Conservation (phyloP, 148 eudicot genomes). For the Vaccinium macrocarpon region DNA sequence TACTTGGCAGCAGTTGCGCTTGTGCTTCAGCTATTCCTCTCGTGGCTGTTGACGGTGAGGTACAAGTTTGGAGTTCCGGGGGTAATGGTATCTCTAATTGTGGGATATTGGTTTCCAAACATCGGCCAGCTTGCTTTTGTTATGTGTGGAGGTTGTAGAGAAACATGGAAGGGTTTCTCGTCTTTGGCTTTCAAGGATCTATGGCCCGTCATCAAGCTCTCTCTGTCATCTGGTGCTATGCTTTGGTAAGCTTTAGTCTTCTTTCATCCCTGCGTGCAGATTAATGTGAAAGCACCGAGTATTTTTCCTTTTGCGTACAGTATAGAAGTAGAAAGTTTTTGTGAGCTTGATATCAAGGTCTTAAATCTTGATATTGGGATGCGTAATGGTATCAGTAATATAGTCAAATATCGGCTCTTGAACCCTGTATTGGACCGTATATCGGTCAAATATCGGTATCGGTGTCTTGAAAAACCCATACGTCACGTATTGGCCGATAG, state of each 20-base stretch:
- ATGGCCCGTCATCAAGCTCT: slow-evolving; percentile 28
- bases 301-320: not conserved
- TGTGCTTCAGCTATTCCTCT: slow-evolving; percentile 21
- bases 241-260: slow-evolving; percentile 25
- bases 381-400: too few species aligned
- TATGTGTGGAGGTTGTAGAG: slow-evolving; percentile 25
- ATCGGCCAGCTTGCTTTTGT: slow-evolving; percentile 24
- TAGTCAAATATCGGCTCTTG: too few species aligned
- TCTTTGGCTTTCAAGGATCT: slow-evolving; percentile 31
- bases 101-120: slow-evolving; percentile 31
- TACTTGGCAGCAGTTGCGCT: slow-evolving; percentile 14
- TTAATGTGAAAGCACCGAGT: not conserved
- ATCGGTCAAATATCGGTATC: too few species aligned
- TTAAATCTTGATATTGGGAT: too few species aligned
- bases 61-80: slow-evolving; percentile 31
- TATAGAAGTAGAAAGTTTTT: not conserved
- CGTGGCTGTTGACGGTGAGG: slow-evolving; percentile 33
- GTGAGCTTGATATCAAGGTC: too few species aligned
- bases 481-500: too few species aligned
- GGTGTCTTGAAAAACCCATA: too few species aligned
- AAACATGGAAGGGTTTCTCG: slow-evolving; percentile 40
- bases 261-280: not conserved
- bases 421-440: too few species aligned
- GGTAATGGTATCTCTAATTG: slow-evolving; percentile 25
- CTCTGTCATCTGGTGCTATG: not conserved